These are phyloP conservation scores for Macrolepiota fuliginosa DNA, from an alignment of 768 basidiomycete species.

Conservation along the genomic window DNA sequence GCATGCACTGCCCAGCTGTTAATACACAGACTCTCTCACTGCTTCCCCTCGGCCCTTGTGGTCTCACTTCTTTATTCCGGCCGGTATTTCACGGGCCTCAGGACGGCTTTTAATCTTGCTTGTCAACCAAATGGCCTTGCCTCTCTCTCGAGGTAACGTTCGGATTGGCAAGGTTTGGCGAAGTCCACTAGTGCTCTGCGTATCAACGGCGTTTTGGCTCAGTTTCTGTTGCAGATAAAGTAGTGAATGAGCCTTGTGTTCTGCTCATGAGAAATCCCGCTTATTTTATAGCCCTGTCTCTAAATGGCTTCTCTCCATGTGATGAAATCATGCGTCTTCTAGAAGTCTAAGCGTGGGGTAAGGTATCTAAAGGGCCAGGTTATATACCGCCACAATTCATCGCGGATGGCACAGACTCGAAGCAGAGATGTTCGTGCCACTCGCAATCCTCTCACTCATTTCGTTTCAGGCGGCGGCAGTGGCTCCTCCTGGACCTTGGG, in stretches of 20 bases:
- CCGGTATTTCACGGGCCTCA: neutral
- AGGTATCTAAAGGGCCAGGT: too few relatives aligned
- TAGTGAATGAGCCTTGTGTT: neutral
- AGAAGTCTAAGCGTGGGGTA: neutral
- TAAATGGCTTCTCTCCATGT: neutral
- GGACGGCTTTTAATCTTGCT: neutral
- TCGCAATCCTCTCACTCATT: neutral
- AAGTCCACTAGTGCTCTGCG: too few relatives aligned
- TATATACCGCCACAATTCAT: neutral
- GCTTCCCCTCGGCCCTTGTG: neutral
- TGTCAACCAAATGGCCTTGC: neutral
- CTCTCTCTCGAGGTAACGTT: neutral
- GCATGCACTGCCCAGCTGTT: neutral
- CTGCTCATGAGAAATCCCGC: neutral
- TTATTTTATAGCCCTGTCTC: neutral
- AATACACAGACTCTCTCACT: neutral
- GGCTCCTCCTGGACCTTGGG: constrained; percentile 42
- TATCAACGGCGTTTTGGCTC: too few relatives aligned
- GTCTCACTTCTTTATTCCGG: neutral
- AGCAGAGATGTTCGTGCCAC: neutral
- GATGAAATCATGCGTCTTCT: neutral
- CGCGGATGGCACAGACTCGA: neutral
- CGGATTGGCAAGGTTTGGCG: neutral
- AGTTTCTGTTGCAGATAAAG: neutral
- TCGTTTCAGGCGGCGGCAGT: neutral